Evolutionary conservation across 1,139 yeast genomes (phyloP), one percentile per base, ranked within the genome.

Genomic region (Yamadazyma kanchanaburiensis): DNA sequence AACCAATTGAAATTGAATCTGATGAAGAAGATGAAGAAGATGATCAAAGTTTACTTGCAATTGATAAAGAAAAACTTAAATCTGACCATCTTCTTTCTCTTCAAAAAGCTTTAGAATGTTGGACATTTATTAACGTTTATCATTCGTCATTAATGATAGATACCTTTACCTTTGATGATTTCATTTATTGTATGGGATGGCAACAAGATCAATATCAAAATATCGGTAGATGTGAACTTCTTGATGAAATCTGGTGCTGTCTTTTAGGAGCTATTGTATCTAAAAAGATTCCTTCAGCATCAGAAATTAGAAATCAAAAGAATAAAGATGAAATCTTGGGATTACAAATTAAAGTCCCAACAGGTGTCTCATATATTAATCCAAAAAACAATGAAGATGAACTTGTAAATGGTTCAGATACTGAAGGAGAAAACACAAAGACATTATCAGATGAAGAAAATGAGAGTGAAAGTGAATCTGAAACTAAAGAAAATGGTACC

Each of bases 151-250:
- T 84, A 28, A 54, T 71, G 11, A 60, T 86, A 13, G 89, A 82
- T 48, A 74, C 84, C 0, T 81, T 85, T 43, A 80, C 94, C 0
- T 83, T 82, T 59, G 95, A 86, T 54, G 94, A 84, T 48, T 83
- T 78, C 47, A 51, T 82, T 4, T 76, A 75, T 35, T 79, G 83
- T 2, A 61, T 86, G 59, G 68, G 69, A 9, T 75, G 83, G 83
- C 58, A 57, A 31, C 48, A 55, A 23, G 66, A 69, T 26, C 68
- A 67, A 25, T 68, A 60, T 15, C 50, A 58, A 9, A 67, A 70
- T 8, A 34, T 51, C 6, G 74, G 74, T 1, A 43, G 70, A 25
- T 79, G 87, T 45, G 72, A 66, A 16, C 53, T 84, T 28, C 52
- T 85, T 27, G 77, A 80, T 45, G 94, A 83, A 53, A 70, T 86